A percentile compares a stretch with the other conserved stretches of the same genome.
Evolutionary conservation across 169 alveolate species (phyloP).

Genomic region (Perkinsus marinus): DNA sequence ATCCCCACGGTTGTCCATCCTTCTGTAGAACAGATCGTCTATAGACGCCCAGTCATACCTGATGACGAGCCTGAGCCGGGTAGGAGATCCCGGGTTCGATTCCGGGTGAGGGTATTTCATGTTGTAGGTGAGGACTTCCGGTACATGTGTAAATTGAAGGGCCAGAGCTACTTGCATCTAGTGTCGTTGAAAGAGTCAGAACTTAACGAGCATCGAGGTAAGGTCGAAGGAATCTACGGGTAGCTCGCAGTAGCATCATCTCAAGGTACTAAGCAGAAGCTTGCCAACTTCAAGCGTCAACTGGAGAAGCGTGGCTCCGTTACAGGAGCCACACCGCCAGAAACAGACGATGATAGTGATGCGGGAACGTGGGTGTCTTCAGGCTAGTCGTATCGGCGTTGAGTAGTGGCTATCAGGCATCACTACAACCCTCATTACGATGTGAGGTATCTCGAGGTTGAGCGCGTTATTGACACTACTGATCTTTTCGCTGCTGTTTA

Average conservation of each 20-base stretch:
- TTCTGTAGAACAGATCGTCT: not conserved
- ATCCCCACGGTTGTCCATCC: not conserved
- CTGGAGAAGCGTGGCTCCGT: not conserved
- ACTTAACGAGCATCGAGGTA: not conserved
- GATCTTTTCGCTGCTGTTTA: conserved; percentile 24
- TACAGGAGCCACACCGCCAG: not conserved
- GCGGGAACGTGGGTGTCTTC: not conserved
- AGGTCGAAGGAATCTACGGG: not conserved
- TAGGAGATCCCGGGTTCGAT: not conserved
- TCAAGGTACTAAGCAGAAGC: not conserved
- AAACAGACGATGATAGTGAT: not conserved
- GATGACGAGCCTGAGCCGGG: not conserved
- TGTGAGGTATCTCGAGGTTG: conserved; percentile 9
- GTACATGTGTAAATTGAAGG: not conserved
- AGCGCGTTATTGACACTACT: conserved; percentile 24
- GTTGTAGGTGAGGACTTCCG: not conserved
- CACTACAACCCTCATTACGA: not conserved
- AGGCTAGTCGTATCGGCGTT: not conserved
- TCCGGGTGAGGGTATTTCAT: not conserved
- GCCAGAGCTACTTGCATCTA: not conserved
- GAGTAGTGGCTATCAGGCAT: not conserved
- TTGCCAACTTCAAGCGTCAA: not conserved
- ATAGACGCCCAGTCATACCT: not conserved
- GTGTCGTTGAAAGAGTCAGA: not conserved
- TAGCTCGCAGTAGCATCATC: not conserved